These are phyloP conservation scores for Coemansia sp. DNA, from an alignment of 192 early-diverging fungal genomes.

Conservation along the genomic window DNA sequence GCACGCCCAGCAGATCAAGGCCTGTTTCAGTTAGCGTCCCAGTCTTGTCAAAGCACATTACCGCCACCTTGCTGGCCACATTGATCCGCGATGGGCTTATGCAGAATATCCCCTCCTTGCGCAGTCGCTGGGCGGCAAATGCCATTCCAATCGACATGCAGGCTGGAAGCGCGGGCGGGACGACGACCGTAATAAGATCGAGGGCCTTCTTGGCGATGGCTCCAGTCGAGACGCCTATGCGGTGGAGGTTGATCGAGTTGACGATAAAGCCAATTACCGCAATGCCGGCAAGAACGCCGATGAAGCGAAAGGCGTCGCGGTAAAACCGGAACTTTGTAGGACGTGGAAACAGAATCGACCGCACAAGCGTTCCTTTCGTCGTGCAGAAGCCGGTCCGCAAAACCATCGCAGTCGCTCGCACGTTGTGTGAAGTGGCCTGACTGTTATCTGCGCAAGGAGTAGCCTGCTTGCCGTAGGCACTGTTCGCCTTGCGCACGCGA, in stretches of 20 bases:
- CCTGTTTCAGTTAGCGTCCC: conserved; percentile 96
- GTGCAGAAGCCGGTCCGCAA: conserved; percentile 93
- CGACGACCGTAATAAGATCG: conserved; percentile 94
- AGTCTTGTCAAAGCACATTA: conserved; percentile 98
- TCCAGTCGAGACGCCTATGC: conserved; percentile 65
- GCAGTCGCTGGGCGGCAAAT: conserved; percentile 86
- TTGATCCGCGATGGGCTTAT: conserved; percentile 93
- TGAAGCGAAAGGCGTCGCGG: conserved; percentile 91
- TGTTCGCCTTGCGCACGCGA: conserved; percentile 57
- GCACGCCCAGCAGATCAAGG: conserved; percentile 86
- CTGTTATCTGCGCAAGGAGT: neutral
- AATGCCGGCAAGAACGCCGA: conserved; percentile 82
- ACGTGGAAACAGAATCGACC: conserved; percentile 94
- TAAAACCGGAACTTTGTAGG: conserved; percentile 93
- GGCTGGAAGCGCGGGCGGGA: conserved; percentile 95
- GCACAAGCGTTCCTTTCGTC: conserved; percentile 88
- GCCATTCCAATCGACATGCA: conserved; percentile 96
- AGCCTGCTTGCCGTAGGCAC: conserved; percentile 5
- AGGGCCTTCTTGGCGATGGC: conserved; percentile 82
- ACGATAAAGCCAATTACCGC: conserved; percentile 80
- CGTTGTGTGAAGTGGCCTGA: neutral
- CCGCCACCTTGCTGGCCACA: conserved; percentile 91
- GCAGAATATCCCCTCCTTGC: conserved; percentile 82
- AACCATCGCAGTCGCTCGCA: conserved; percentile 74
- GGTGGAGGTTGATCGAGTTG: conserved; percentile 82